A percentile compares a stretch with the other conserved stretches of the same genome.
phyloP scores from a whole-genome alignment of 495 filamentous ascomycete genomes.

The Penicillium angulare region DNA sequence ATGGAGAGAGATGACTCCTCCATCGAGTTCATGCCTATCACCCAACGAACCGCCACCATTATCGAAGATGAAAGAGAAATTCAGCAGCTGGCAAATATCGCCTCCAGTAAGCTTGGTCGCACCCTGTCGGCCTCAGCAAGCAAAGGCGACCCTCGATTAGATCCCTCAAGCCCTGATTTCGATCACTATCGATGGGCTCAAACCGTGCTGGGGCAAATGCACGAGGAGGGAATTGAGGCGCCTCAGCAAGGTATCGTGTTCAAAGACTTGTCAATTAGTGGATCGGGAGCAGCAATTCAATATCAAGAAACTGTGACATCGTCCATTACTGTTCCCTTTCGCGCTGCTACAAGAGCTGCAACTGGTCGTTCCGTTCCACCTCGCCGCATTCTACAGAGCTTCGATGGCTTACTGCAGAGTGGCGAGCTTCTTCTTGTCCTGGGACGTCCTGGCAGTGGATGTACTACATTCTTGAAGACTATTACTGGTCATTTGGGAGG shows the following conservation, averaged over 20 bases:
- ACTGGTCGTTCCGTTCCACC: slow-evolving; percentile 14
- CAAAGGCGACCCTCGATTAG: slow-evolving; percentile 42
- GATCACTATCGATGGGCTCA: slow-evolving; percentile 53
- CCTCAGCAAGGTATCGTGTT: slow-evolving; percentile 41
- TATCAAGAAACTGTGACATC: slow-evolving; percentile 49
- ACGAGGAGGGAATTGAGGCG: slow-evolving; percentile 36
- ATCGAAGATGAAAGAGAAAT: slow-evolving; percentile 19
- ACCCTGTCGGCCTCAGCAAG: slow-evolving; percentile 16
- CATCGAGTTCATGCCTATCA: slow-evolving; percentile 20
- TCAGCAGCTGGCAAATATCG: slow-evolving; percentile 19
- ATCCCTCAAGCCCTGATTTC: slow-evolving; percentile 52
- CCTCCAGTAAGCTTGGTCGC: slow-evolving; percentile 24
- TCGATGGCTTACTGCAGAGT: slow-evolving; percentile 33
- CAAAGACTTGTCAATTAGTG: slow-evolving; percentile 48
- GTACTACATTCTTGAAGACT: slow-evolving; percentile 38
- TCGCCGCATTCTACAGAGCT: slow-evolving; percentile 31
- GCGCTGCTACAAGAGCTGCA: slow-evolving; percentile 27
- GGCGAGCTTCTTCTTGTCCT: slow-evolving; percentile 41
- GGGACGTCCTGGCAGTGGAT: slow-evolving; percentile 42
- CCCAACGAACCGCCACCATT: slow-evolving; percentile 8
- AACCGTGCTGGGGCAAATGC: slow-evolving; percentile 29
- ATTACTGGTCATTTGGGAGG: slow-evolving; percentile 37
- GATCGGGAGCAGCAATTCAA: slow-evolving; percentile 47
- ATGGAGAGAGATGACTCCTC: slow-evolving; percentile 16
- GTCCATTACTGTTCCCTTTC: slow-evolving; percentile 42